Percentiles rank a stretch among this genome's conserved stretches.
Conservation (phyloP, 495 filamentous ascomycete species). For the Chaetomium cochliodes region DNA sequence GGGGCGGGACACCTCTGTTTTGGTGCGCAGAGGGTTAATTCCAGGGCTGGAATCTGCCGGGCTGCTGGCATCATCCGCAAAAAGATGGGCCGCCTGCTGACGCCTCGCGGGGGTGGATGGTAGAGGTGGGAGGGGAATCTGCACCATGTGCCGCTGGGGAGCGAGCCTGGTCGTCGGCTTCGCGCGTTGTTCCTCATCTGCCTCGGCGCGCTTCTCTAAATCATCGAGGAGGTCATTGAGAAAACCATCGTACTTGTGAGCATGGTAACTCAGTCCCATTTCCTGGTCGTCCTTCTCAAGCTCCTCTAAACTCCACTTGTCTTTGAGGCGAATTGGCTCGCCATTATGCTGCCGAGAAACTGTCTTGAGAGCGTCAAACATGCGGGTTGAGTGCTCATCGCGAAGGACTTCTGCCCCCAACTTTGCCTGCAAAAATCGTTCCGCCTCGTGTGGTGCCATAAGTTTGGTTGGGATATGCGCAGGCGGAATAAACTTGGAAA, state of each 20-base stretch:
- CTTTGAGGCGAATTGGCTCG: background rate
- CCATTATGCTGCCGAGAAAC: background rate
- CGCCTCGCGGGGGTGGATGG: conserved; percentile 7
- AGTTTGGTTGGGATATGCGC: conserved; percentile 25
- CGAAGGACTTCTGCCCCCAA: conserved; percentile 21
- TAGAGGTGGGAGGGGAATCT: conserved; percentile 12
- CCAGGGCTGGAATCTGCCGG: conserved; percentile 1
- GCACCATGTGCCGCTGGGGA: conserved; percentile 8
- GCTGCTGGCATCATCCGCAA: background rate
- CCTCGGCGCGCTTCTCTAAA: conserved; percentile 13
- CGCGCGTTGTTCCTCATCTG: conserved; percentile 4
- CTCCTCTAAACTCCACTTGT: conserved; percentile 10
- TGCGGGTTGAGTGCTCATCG: conserved; percentile 19
- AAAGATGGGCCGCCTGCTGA: background rate
- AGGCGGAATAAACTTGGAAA: conserved; percentile 26
- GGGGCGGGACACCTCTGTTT: conserved; percentile 6
- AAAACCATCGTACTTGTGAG: conserved; percentile 22
- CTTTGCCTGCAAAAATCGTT: conserved; percentile 14
- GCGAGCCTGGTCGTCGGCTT: background rate
- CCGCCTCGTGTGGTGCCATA: conserved; percentile 20
- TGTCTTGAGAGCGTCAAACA: conserved; percentile 14
- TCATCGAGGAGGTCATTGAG: conserved; percentile 22
- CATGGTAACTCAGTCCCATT: conserved; percentile 25
- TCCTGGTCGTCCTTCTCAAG: conserved; percentile 26
- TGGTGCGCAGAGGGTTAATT: conserved; percentile 8